These are phyloP conservation scores for Cyberlindnera bimundalis DNA, from an alignment of 805 yeast genomes.

Conservation along the genomic window DNA sequence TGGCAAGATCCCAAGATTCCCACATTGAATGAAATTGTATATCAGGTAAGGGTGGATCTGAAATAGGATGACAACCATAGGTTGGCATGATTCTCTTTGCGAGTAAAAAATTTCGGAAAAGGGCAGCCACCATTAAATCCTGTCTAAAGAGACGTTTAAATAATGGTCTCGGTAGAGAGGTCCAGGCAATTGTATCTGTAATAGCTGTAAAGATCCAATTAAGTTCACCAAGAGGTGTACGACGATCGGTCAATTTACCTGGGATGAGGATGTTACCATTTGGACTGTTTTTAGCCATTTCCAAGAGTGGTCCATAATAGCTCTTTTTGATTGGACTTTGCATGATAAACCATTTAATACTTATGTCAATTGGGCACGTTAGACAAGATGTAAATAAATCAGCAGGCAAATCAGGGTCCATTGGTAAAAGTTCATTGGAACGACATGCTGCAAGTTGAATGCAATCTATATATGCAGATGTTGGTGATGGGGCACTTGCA, in stretches of 20 bases:
- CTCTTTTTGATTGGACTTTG: slow-evolving; percentile 62
- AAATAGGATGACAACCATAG: slow-evolving; percentile 88
- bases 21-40: slow-evolving; percentile 86
- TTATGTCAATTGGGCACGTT: slow-evolving; percentile 93
- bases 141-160: slow-evolving; percentile 91
- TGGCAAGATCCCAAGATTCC: slow-evolving; percentile 97
- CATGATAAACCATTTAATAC: slow-evolving; percentile 86
- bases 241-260: slow-evolving; percentile 85
- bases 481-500: slow-evolving; percentile 39
- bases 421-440: slow-evolving; percentile 80
- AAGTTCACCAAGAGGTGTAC: slow-evolving; percentile 93
- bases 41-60: slow-evolving; percentile 91
- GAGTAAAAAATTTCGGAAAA: slow-evolving; percentile 85
- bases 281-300: slow-evolving; percentile 31
- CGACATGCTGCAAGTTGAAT: slow-evolving; percentile 92
- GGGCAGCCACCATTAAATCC: slow-evolving; percentile 93
- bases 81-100: slow-evolving; percentile 94
- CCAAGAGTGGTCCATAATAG: slow-evolving; percentile 38
- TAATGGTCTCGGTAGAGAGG: slow-evolving; percentile 78
- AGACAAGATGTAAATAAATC: slow-evolving; percentile 94
- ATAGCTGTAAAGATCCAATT: slow-evolving; percentile 98
- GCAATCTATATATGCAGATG: slow-evolving; percentile 67
- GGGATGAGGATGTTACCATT: slow-evolving; percentile 63
- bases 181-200: slow-evolving; percentile 98
- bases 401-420: slow-evolving; percentile 94